These are phyloP conservation scores for Penicillium roqueforti DNA, from an alignment of 495 filamentous ascomycete species.

Conservation along the genomic window DNA sequence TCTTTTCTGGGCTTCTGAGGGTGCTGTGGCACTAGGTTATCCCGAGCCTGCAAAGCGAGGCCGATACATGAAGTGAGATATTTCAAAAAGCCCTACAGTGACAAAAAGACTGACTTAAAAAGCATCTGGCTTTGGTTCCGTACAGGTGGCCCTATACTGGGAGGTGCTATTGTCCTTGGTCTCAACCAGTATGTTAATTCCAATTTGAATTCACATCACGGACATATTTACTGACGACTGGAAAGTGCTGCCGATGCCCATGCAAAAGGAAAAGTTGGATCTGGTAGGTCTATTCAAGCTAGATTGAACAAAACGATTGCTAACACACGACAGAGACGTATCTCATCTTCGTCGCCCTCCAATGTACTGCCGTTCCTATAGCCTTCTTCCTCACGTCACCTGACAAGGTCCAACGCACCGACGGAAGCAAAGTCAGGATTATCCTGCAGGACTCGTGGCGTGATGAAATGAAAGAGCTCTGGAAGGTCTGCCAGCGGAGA, in stretches of 20 bases:
- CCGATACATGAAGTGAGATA: slow-evolving; percentile 42
- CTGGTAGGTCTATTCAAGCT: slow-evolving; percentile 12
- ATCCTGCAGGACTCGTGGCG: slow-evolving; percentile 42
- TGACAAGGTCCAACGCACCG: slow-evolving; percentile 50
- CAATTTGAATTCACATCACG: not conserved
- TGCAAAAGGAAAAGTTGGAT: slow-evolving; percentile 28
- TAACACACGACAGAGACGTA: slow-evolving; percentile 37
- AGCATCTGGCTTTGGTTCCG: slow-evolving; percentile 59
- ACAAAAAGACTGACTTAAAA: not conserved
- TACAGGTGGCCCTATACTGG: slow-evolving; percentile 54
- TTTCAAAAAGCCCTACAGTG: not conserved
- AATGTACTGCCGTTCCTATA: slow-evolving; percentile 51
- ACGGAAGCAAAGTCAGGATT: slow-evolving; percentile 49
- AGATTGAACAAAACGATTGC: not conserved
- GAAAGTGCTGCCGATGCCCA: slow-evolving; percentile 15
- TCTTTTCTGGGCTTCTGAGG: slow-evolving; percentile 62
- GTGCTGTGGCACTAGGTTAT: slow-evolving; percentile 59
- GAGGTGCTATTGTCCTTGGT: slow-evolving; percentile 58
- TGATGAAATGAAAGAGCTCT: slow-evolving; percentile 29
- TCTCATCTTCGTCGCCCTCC: slow-evolving; percentile 56
- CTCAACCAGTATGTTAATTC: slow-evolving; percentile 49
- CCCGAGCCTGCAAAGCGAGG: slow-evolving; percentile 57
- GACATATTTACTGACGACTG: slow-evolving; percentile 19
- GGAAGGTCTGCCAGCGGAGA: slow-evolving; percentile 24
- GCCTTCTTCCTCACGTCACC: slow-evolving; percentile 53